Percentiles rank a stretch among this genome's conserved stretches.
These are phyloP conservation scores for Daedaleopsis nitida DNA, from an alignment of 768 basidiomycete genomes.

Conservation along the genomic window DNA sequence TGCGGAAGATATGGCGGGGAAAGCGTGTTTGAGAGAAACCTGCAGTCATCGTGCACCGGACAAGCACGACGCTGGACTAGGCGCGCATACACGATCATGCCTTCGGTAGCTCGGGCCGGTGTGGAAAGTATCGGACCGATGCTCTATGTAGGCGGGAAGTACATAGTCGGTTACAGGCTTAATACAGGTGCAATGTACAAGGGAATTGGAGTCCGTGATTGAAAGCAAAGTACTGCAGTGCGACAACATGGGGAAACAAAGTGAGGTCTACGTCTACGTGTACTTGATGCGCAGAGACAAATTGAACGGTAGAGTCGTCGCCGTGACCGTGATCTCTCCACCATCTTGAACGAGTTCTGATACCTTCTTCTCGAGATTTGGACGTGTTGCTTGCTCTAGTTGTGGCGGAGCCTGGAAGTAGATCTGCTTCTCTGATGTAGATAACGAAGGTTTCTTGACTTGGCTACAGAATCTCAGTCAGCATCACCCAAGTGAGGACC, in stretches of 20 bases:
- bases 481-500: background rate
- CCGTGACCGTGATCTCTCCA: constrained; percentile 85
- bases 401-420: constrained; percentile 95
- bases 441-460: constrained; percentile 94
- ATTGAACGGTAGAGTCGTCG: constrained; percentile 86
- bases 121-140: background rate
- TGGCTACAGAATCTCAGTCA: constrained; percentile 55
- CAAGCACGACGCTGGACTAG: background rate
- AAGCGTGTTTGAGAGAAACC: constrained; percentile 1
- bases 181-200: too few species aligned
- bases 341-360: constrained; percentile 77
- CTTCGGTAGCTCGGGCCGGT: background rate
- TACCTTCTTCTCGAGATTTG: constrained; percentile 86
- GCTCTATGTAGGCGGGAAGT: too few species aligned
- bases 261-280: constrained; percentile 30
- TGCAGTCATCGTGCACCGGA: constrained; percentile 5
- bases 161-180: too few species aligned
- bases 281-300: constrained; percentile 69
- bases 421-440: constrained; percentile 72
- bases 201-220: background rate
- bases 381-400: constrained; percentile 85
- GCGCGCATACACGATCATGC: background rate
- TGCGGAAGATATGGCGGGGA: constrained; percentile 5
- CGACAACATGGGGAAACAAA: constrained; percentile 13
- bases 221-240: too few species aligned